Evolutionary conservation across 148 eudicot genomes (phyloP).

Genomic region (Amaranthus cruentus): DNA sequence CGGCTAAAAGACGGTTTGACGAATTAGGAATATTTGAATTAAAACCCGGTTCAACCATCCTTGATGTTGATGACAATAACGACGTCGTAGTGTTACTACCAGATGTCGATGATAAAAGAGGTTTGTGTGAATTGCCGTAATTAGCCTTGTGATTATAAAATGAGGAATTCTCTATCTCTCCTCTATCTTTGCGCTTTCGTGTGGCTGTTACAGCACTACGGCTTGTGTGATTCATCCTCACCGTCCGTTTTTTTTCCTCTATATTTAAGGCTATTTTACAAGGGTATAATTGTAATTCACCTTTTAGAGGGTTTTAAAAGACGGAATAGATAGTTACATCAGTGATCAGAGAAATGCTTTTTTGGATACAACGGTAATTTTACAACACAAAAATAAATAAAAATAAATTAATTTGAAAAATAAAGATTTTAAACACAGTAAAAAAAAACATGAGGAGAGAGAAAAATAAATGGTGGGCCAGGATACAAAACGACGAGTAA

Average conservation of each 20-base stretch:
- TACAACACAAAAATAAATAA: neutral
- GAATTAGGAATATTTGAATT: conserved; percentile 8
- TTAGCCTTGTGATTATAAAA: conserved; percentile 25
- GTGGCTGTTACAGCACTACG: conserved; percentile 40
- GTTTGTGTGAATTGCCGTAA: conserved; percentile 17
- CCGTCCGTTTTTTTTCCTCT: conserved; percentile 29
- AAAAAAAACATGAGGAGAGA: neutral
- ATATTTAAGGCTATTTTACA: neutral
- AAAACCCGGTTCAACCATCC: conserved; percentile 22
- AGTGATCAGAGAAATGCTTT: conserved; percentile 3
- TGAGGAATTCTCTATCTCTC: conserved; percentile 19
- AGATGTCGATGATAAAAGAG: conserved; percentile 6
- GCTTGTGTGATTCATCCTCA: conserved; percentile 43
- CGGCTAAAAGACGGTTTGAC: conserved; percentile 61
- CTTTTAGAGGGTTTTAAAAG: neutral
- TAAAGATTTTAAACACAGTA: neutral
- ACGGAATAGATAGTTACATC: conserved; percentile 3
- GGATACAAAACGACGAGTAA: neutral
- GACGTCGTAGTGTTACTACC: conserved; percentile 20
- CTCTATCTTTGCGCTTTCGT: conserved; percentile 65
- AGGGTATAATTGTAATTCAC: neutral
- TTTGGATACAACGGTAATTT: conserved; percentile 11
- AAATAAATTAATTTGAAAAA: no score
- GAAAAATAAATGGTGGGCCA: neutral
- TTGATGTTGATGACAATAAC: neutral